Evolutionary conservation across 2,329 filamentous ascomycete genomes (phyloP).

Genomic region (Venturia asperata): DNA sequence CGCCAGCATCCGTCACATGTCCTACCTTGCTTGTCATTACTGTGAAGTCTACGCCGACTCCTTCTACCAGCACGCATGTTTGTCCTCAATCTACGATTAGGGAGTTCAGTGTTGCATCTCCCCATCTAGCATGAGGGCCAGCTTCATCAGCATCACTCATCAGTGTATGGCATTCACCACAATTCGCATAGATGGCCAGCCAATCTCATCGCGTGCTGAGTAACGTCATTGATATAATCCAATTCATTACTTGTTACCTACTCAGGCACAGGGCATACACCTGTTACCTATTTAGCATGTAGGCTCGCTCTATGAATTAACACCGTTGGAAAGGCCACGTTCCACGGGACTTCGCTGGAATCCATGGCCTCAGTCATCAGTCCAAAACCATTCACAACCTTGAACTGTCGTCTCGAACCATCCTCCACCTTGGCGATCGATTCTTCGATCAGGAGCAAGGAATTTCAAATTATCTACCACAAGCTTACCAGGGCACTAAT

Average conservation of each 20-base stretch:
- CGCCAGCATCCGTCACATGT: not conserved
- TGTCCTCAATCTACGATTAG: not conserved
- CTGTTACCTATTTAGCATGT: not conserved
- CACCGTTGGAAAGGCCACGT: too few species aligned
- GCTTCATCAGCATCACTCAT: not conserved
- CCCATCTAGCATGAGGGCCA: not conserved
- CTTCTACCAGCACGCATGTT: not conserved
- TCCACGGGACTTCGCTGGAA: too few species aligned
- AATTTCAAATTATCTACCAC: too few species aligned
- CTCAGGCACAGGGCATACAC: not conserved
- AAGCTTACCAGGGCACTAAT: too few species aligned
- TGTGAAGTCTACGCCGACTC: not conserved
- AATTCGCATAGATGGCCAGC: not conserved
- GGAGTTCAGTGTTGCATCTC: not conserved
- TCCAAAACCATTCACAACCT: too few species aligned
- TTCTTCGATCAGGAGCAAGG: too few species aligned
- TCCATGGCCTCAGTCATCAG: too few species aligned
- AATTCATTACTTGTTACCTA: not conserved
- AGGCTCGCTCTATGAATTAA: not conserved
- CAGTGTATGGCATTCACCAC: not conserved
- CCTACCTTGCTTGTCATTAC: too few species aligned
- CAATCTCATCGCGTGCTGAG: not conserved
- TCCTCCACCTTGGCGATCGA: too few species aligned
- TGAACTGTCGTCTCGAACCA: too few species aligned
- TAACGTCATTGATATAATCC: constrained; percentile 1